A percentile compares a stretch with the other conserved stretches of the same genome.
Conservation (phyloP, 176 grass and related monocot genomes). For the Chrysopogon serrulatus region DNA sequence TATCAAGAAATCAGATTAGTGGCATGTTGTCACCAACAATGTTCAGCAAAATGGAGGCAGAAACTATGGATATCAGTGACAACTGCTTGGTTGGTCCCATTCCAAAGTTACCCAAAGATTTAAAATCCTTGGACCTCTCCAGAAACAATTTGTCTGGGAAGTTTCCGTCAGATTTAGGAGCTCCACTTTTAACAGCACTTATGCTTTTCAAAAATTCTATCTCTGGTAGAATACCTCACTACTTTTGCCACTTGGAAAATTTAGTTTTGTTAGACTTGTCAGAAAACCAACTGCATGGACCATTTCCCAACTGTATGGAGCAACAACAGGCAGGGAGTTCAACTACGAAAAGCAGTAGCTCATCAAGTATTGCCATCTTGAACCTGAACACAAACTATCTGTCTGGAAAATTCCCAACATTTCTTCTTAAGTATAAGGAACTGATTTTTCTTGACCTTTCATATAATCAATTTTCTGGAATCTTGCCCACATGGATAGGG, state of each 20-base stretch:
- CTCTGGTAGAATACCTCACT: not conserved
- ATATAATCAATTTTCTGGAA: not conserved
- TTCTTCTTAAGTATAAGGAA: not conserved
- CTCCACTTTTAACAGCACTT: not conserved
- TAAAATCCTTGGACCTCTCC: not conserved
- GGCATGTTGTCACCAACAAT: not conserved
- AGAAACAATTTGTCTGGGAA: not conserved
- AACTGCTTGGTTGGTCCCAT: not conserved
- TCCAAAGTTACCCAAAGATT: not conserved
- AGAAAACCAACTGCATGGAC: not conserved
- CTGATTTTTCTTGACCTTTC: not conserved
- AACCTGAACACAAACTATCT: not conserved
- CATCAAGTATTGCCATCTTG: not conserved
- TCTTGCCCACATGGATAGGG: not conserved
- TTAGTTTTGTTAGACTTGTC: not conserved
- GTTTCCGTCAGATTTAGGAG: not conserved
- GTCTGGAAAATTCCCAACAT: not conserved
- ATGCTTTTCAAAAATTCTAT: not conserved
- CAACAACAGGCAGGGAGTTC: not conserved
- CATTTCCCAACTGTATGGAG: not conserved
- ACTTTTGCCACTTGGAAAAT: not conserved
- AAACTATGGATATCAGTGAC: not conserved
- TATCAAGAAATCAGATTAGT: slow-evolving; percentile 13
- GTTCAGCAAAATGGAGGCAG: not conserved
- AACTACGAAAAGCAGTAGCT: not conserved